Evolutionary conservation across 78 protist species (phyloP), one percentile per base, ranked within the genome.

Genomic region (Diacronema lutheri): DNA sequence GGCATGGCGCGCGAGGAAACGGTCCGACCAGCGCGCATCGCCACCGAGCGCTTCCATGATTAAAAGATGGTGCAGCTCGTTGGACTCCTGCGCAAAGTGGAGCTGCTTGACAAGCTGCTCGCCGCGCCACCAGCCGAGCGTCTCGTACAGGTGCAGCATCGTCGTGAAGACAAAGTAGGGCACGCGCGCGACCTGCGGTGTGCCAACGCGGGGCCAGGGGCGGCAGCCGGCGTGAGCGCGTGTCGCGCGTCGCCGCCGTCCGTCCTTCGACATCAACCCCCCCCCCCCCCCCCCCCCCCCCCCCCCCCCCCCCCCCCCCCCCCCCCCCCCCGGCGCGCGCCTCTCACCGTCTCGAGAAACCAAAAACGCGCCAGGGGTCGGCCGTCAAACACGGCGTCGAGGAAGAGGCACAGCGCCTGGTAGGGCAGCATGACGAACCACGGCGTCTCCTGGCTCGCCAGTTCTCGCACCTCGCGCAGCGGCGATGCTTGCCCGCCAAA

Each of bases 101-200:
- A 77, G 21, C 23, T 57, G 82, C 35, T 50, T 44, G 26, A 50
- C 7, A 29, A 19, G 44, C 3, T 66, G 44, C 31, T 66, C 1
- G 61, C 82, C 44, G 7, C 82, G 82, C 82, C 82, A 77, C 82
- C 82, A 77, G 33, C 82, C 82, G 10, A 77, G n/a, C 44, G 82
- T 26, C 82, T 77, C 82, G 61, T 50, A 77, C 64, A 77, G 82
- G 62, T 77, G 82, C 10, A 77, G 57, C 64, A 77, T 41, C 82
- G 82, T 14, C 40, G 50, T 46, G 61, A 50, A 77, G 33, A 33
- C 10, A 26, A 60, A 60, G 66, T 60, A 60, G 66, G 66, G 66
- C 66, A 60, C 20, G 29, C 66, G 29, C 31, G 66, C 66, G n/a
- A n/a, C n/a, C n/a, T n/a, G n/a, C n/a, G n/a, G n/a, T n/a, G n/a